Evolutionary conservation across 257 asterid species (phyloP), one percentile per base, ranked within the genome.

Genomic region (Thymus mandschuricus): DNA sequence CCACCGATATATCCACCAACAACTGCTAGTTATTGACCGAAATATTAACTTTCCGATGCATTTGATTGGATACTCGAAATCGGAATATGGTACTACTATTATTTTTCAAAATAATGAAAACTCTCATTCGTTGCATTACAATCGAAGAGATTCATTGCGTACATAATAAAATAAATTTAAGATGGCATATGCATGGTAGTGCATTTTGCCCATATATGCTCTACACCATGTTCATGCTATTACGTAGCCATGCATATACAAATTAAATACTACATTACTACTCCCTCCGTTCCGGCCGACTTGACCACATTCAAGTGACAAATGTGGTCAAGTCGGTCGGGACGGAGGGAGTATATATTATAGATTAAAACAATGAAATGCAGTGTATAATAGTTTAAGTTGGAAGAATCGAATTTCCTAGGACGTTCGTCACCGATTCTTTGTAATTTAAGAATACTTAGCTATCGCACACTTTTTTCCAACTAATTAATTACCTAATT

Each of bases 361-460:
- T 64, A 43, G 43, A 78, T 8, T 38, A 38, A 4, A 38, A 38
- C 4, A 9, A 48, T 63, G 56, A 69, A 70, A 50, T 68, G 48
- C 67, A 33, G 60, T 28, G 8, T 10, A 51, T 9, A 70, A 21
- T 21, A 21, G 21, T 59, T 51, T 58, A 70, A 61, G 27, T 56
- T 31, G 13, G 12, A 46, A 67, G 79, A 75, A 81, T 75, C 71
- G 68, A 78, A 74, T 59, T 72, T 75, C 51, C 13, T 61, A 9
- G 62, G 64, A 41, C 30, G 77, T 66, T 60, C 57, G 50, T 66
- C 62, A 49, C 78, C 82, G 74, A 56, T 71, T 71, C 78, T 77
- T 61, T 72, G 30, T 33, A 21, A 13, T 68, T 60, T 51, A 41
- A 67, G 74, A 72, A 35, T 68, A 66, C 49, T 38, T 75, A 41